phyloP scores from a whole-genome alignment of 257 asterid species.

The Solanum megistacrolobum region DNA sequence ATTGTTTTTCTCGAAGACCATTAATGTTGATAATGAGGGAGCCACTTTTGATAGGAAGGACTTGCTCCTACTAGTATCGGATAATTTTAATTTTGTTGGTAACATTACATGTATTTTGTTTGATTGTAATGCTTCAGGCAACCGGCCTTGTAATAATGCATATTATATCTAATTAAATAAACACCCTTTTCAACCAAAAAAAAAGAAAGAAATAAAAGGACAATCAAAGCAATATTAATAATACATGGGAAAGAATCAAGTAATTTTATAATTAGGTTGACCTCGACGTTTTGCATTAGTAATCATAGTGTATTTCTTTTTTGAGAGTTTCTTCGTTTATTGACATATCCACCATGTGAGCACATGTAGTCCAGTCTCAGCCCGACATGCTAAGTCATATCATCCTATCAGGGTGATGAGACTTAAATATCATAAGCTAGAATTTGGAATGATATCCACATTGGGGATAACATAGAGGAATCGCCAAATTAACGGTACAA shows the following conservation, averaged over 20 bases:
- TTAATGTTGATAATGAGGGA: no score
- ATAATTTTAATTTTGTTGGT: no score
- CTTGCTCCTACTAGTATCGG: no score
- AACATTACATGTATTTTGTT: no score
- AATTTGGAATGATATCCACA: neutral
- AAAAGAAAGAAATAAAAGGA: neutral
- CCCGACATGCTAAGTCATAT: neutral
- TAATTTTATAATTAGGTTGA: neutral
- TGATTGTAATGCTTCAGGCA: no score
- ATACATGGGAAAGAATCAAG: neutral
- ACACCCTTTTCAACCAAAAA: no score
- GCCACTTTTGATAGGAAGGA: no score
- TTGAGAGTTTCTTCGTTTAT: neutral
- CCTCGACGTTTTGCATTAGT: neutral
- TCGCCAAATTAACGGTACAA: neutral
- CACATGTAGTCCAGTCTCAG: neutral
- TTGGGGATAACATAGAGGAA: neutral
- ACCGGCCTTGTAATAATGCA: no score
- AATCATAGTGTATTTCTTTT: neutral
- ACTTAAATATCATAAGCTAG: neutral
- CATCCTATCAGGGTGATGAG: neutral
- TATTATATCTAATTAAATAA: no score
- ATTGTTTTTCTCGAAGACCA: no score
- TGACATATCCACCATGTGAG: neutral
- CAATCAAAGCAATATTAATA: no score